These are phyloP conservation scores for Phytopythium sindhum DNA, from an alignment of 352 stramenopile genomes.

Conservation along the genomic window DNA sequence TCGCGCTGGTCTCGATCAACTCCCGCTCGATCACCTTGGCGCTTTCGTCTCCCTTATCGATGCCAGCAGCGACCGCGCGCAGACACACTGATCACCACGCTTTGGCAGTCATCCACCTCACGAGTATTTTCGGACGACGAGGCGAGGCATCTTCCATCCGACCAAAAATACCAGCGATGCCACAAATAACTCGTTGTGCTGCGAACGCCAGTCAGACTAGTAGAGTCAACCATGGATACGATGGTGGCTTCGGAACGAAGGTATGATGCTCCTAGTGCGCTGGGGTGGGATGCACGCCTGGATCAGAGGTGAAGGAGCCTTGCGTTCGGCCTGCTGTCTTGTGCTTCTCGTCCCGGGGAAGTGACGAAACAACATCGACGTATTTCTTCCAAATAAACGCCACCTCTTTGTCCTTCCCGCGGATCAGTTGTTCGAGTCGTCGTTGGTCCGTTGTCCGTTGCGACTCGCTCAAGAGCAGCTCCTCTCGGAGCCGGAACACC, in stretches of 20 bases:
- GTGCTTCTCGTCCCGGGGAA: constrained; percentile 1
- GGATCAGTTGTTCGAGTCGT: constrained; percentile 42
- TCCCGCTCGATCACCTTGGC: neutral
- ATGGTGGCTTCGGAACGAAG: too few relatives aligned
- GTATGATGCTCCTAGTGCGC: neutral
- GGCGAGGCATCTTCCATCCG: neutral
- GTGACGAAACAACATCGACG: constrained; percentile 31
- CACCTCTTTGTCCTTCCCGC: constrained; percentile 61
- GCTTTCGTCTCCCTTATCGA: neutral
- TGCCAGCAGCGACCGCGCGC: neutral
- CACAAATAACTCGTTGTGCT: neutral
- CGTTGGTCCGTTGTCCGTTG: constrained; percentile 48
- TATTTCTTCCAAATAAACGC: constrained; percentile 76
- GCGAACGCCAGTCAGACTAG: neutral
- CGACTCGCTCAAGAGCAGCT: constrained; percentile 56
- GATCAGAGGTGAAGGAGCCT: neutral
- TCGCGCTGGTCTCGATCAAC: neutral
- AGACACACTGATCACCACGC: neutral
- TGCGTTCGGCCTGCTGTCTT: neutral
- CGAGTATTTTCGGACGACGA: constrained; percentile 2
- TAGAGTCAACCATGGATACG: neutral
- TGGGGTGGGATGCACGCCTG: neutral
- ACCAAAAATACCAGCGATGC: neutral
- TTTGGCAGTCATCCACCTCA: neutral
- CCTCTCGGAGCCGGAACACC: constrained; percentile 51